phyloP scores from a whole-genome alignment of 2,329 filamentous ascomycete species.

The Stemphylium beticola region DNA sequence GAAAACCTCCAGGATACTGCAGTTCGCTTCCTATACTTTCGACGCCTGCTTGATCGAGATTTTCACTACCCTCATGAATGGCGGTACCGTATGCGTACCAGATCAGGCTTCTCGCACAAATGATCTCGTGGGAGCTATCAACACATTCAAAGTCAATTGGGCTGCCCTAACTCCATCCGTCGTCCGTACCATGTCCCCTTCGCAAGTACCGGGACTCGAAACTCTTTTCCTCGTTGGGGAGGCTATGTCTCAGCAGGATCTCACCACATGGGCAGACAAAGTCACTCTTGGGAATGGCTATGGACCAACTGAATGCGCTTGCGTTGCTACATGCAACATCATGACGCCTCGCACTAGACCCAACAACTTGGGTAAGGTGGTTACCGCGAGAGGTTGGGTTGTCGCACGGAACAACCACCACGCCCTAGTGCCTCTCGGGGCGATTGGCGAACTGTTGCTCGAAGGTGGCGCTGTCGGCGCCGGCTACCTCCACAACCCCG shows the following conservation, averaged over 20 bases:
- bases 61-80: slow-evolving; percentile 53
- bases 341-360: slow-evolving; percentile 37
- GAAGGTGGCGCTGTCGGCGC: slow-evolving; percentile 45
- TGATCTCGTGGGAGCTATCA: slow-evolving; percentile 53
- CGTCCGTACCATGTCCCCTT: slow-evolving; percentile 38
- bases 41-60: slow-evolving; percentile 57
- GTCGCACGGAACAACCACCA: slow-evolving; percentile 45
- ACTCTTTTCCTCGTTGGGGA: slow-evolving; percentile 42
- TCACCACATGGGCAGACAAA: slow-evolving; percentile 45
- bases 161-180: slow-evolving; percentile 54
- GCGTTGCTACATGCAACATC: slow-evolving; percentile 41
- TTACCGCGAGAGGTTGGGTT: slow-evolving; percentile 47
- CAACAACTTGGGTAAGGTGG: slow-evolving; percentile 44
- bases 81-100: slow-evolving; percentile 58
- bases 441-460: slow-evolving; percentile 51
- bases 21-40: slow-evolving; percentile 55
- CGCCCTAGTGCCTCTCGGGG: slow-evolving; percentile 46
- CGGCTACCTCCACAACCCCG: slow-evolving; percentile 43
- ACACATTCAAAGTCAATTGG: slow-evolving; percentile 49
- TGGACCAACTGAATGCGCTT: slow-evolving; percentile 50
- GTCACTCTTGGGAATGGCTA: slow-evolving; percentile 49
- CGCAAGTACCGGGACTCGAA: slow-evolving; percentile 34
- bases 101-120: slow-evolving; percentile 55
- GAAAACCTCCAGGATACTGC: slow-evolving; percentile 61
- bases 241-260: slow-evolving; percentile 41